Evolutionary conservation across 352 stramenopile species (phyloP).

Genomic region (Phytophthora cryptogea): DNA sequence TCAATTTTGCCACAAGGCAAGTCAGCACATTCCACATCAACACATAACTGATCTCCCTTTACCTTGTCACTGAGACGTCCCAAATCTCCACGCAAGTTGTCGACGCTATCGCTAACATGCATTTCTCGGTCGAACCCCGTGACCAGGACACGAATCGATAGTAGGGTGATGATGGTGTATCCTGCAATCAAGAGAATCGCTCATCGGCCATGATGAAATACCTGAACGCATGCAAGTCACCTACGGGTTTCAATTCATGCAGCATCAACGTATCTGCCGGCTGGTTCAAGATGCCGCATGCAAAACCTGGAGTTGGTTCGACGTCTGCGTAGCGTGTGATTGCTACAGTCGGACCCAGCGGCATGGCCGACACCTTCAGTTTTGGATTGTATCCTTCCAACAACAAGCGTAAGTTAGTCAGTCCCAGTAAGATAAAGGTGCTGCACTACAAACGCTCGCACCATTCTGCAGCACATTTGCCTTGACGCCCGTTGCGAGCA

Average conservation of each 20-base stretch:
- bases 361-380: constrained; percentile 44
- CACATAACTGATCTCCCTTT: background rate
- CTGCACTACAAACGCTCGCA: constrained; percentile 1
- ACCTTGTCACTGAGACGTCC: constrained; percentile 38
- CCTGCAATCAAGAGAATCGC: background rate
- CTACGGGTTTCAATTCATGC: constrained; percentile 22
- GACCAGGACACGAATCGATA: constrained; percentile 41
- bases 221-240: background rate
- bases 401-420: background rate
- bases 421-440: background rate
- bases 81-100: constrained; percentile 36
- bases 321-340: constrained; percentile 31
- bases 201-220: no score
- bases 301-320: constrained; percentile 10
- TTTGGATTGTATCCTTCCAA: constrained; percentile 45
- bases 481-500: constrained; percentile 33
- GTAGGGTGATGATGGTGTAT: background rate
- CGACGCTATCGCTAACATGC: constrained; percentile 38
- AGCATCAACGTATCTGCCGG: constrained; percentile 15
- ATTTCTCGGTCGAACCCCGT: constrained; percentile 17
- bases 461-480: constrained; percentile 47
- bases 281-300: constrained; percentile 11
- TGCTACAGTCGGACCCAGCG: constrained; percentile 38
- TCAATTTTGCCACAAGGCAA: background rate
- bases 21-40: background rate